Base-by-base conservation (phyloP, 495 filamentous ascomycete species). In the Hypoxylon cercidicola region DNA sequence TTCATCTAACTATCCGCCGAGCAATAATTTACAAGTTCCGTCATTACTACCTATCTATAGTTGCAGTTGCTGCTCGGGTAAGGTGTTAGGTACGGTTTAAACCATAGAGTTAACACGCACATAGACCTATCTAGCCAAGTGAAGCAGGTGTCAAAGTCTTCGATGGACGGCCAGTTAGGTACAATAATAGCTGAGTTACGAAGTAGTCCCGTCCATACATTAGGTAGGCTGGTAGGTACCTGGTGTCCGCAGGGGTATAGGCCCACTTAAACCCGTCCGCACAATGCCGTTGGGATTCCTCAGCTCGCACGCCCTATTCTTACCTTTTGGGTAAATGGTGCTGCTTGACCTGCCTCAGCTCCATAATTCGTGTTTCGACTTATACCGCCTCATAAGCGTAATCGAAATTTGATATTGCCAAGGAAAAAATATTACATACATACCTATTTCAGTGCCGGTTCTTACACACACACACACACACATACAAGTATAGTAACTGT, bases 241-340 rank as follows among this genome's bases (percentile, higher is more conserved):
- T 32, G 10, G 3, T 11, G 30, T n/a, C n/a, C n/a, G 10, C 30
- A 32, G 39, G 63, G 63, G 23, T 35, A 13, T 5, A 11, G 53
- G n/a, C 25, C 64, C 58, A 62, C 64, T 62, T 62, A 56, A 34
- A 53, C 64, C 63, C 64, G 57, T 23, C 18, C 40, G 37, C 56
- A 32, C 15, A 35, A 47, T n/a, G 28, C 63, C 53, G 47, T 25
- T 57, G 57, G 52, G 56, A 55, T 12, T 56, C 56, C 52, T 61
- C 56, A 66, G 62, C 62, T 55, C 30, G 39, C 39, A 4, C 60
- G 62, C 62, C 62, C 47, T 66, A 60, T 37, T 60, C 37, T 55
- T 54, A 51, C 50, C 55, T 30, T 53, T 25, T 53, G 2, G 34
- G 40, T 20, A 43, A 43, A 43, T 43, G 40, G 40, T 43, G 40